These are phyloP conservation scores for Aspergillus homomorphus DNA, from an alignment of 495 filamentous ascomycete genomes.

Conservation along the genomic window DNA sequence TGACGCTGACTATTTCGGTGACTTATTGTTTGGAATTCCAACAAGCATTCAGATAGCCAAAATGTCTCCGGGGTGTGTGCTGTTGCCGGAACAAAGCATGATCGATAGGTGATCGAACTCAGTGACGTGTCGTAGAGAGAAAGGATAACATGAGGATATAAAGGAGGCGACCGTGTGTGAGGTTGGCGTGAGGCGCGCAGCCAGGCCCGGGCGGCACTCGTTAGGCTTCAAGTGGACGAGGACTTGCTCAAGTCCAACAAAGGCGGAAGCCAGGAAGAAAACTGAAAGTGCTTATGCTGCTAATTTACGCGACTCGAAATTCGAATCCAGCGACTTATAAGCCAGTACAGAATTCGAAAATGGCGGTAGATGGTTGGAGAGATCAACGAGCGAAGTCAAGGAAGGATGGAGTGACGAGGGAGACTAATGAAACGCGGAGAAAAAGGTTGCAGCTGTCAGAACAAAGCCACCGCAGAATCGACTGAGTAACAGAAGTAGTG, in stretches of 20 bases:
- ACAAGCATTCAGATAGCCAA: constrained; percentile 19
- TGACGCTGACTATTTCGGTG: neutral
- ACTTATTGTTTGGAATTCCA: constrained; percentile 5
- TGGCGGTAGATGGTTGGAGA: neutral
- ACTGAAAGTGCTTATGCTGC: neutral
- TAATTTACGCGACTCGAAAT: too few relatives aligned
- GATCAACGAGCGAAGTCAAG: constrained; percentile 9
- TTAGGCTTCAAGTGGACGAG: constrained; percentile 18
- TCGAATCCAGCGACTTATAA: too few relatives aligned
- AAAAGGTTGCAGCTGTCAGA: constrained; percentile 18
- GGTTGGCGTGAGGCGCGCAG: constrained; percentile 14
- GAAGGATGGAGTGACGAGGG: constrained; percentile 6
- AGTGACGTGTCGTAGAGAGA: neutral
- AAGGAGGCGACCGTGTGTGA: neutral
- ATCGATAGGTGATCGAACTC: constrained; percentile 9
- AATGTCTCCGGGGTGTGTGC: constrained; percentile 12
- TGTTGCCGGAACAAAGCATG: constrained; percentile 22
- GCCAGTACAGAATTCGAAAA: neutral
- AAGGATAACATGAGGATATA: neutral
- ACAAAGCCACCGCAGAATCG: constrained; percentile 6
- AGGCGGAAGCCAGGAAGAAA: neutral
- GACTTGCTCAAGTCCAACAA: constrained; percentile 8
- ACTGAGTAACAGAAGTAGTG: constrained; percentile 1
- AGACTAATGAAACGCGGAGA: constrained; percentile 23
- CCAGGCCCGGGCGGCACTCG: constrained; percentile 13